Base-by-base conservation (phyloP, 192 early-diverging fungal genomes). In the Dissophora globulifera region DNA sequence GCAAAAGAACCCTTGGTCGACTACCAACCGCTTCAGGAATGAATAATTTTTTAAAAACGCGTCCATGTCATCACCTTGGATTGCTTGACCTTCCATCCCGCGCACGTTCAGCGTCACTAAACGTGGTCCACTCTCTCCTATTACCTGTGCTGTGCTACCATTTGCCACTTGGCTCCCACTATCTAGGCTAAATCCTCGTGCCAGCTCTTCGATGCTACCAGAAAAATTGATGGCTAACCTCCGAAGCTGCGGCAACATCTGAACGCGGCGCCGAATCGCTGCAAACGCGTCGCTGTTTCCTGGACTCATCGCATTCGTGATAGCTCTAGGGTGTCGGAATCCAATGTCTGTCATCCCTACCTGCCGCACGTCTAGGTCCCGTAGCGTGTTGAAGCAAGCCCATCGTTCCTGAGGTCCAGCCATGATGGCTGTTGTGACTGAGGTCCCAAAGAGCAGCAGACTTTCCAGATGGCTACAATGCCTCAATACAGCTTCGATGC, bases 351-450 rank as follows among this genome's bases (percentile, higher is more conserved):
- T 27, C 19, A 46, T 27, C 1, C 16, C 56, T 15, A 46, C 0
- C 40, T 48, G 10, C 0, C 58, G 58, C 0, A 61, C 25, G 15
- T 61, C 47, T 31, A 61, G 22, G 0, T 20, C 45, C 23, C 50
- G n/a, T 7, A 61, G 22, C 5, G 31, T 61, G 12, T 26, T 29
- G 20, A 32, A 61, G n/a, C 59, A 61, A 1, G n/a, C 15, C 59
- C 59, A 61, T 30, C 33, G 17, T 16, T 61, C 47, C 31, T 50
- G 59, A 6, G 31, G 31, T 20, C 47, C 32, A 0, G 19, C 32
- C 59, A 61, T 61, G 48, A 61, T 30, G 31, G 33, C 46, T 1
- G 4, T 17, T 3, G 59, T 38, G 46, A 47, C 20, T 2, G 23
- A 9, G 9, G 33, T 23, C 20, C 35, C 54, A 8, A 40, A 15